phyloP scores from a whole-genome alignment of 805 yeast genomes.

The Zygosaccharomyces siamensis region DNA sequence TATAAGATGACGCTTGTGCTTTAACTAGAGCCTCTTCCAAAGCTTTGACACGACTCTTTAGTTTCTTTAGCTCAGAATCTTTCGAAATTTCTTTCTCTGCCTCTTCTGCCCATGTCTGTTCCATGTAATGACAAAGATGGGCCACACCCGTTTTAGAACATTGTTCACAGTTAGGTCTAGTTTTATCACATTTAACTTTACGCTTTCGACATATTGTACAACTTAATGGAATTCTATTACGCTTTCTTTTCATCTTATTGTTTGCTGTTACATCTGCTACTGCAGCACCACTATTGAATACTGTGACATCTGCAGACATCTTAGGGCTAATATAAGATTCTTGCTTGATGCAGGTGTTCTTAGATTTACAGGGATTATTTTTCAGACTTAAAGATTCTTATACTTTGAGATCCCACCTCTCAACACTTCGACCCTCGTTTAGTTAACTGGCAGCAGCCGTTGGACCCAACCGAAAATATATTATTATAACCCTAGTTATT shows the following conservation, averaged over 20 bases:
- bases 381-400: not conserved
- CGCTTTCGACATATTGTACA: conserved; percentile 47
- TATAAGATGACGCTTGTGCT: conserved; percentile 21
- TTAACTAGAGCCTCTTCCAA: conserved; percentile 45
- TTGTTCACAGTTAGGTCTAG: conserved; percentile 52
- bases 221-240: conserved; percentile 47
- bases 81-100: conserved; percentile 46
- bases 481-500: not conserved
- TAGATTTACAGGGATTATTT: not conserved
- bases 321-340: not conserved
- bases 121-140: conserved; percentile 53
- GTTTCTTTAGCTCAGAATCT: conserved; percentile 44
- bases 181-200: conserved; percentile 47
- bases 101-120: conserved; percentile 54
- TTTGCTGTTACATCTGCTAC: not conserved
- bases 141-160: conserved; percentile 55
- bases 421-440: not conserved
- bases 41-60: conserved; percentile 51
- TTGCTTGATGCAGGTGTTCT: not conserved
- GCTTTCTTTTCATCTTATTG: conserved; percentile 33
- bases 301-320: conserved; percentile 12
- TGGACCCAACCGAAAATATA: not conserved
- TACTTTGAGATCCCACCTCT: not conserved
- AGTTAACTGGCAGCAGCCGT: not conserved
- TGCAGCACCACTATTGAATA: conserved; percentile 1